Evolutionary conservation across 2,329 filamentous ascomycete species (phyloP), one percentile per base, ranked within the genome.

Genomic region (Pseudogymnoascus sp.): DNA sequence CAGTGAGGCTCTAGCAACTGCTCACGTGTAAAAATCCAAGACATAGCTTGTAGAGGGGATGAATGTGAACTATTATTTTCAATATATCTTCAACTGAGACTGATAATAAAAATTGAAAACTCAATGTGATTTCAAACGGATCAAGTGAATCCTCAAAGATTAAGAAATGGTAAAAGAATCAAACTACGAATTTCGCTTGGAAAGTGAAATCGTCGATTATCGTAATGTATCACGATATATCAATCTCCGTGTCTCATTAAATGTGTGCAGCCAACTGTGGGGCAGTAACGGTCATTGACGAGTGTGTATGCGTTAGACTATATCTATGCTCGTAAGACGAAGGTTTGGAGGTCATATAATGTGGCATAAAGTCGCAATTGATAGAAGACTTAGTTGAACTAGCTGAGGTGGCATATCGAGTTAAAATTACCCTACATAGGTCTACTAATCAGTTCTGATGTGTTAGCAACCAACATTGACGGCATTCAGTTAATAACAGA

Each of bases 1-100:
- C 67, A 65, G 73, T 2, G 77, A 80, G 67, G 69, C 62, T 3
- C 67, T 79, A n/a, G 68, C 33, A 38, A 39, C 58, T 60, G 14
- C 8, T 12, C 58, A 60, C 36, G 36, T 39, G 36, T 39, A 39
- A 16, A 39, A 39, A 16, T 19, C n/a, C 36, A 36, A n/a, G 36
- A 39, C n/a, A 16, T 39, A 39, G n/a, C 36, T n/a, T 39, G n/a
- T 6, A 36, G 35, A 36, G 12, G 35, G 35, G 14, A 39, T 19
- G n/a, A 39, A 39, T 19, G n/a, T 8, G 36, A 39, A 8, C n/a
- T 39, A 39, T 39, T 19, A n/a, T 19, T 39, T 19, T 39, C n/a
- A 39, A 39, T 9, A 39, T 39, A 39, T 19, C 36, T 19, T 39
- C n/a, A 39, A 39, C 36, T 39, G 36, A 19, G 36, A 39, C 36